Conservation (phyloP, 2,329 filamentous ascomycete genomes). For the Monilinia aucupariae region DNA sequence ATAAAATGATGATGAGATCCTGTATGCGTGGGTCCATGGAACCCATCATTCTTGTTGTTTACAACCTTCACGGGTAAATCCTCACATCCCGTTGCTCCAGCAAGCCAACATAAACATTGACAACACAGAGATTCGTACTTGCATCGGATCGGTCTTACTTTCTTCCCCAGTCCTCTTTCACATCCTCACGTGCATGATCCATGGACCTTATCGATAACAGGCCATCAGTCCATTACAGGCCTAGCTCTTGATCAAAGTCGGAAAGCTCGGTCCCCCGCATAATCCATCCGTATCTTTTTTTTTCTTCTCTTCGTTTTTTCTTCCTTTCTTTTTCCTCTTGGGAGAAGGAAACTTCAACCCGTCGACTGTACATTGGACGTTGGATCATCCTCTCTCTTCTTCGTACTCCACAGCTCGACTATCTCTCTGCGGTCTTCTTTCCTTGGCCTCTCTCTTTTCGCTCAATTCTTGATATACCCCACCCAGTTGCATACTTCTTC, state of each 20-base stretch:
- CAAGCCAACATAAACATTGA: constrained; percentile 1
- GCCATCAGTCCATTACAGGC: background rate
- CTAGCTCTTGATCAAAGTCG: background rate
- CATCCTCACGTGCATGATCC: background rate
- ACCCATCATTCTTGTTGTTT: background rate
- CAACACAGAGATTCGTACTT: constrained; percentile 8
- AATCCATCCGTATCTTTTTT: background rate
- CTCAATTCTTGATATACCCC: no score
- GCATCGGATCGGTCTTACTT: background rate
- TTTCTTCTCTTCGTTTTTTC: constrained; percentile 17
- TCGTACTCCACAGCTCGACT: constrained; percentile 35
- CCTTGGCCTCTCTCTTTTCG: constrained; percentile 31
- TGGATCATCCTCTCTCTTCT: background rate
- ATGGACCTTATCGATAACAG: background rate
- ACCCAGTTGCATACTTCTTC: background rate
- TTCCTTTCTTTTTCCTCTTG: constrained; percentile 44
- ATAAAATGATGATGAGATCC: no score
- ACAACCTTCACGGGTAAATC: no score
- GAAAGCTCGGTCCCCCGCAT: background rate
- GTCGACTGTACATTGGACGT: constrained; percentile 46
- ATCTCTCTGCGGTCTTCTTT: constrained; percentile 26
- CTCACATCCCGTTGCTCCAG: background rate
- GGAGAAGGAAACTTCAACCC: constrained; percentile 55
- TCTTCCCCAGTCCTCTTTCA: background rate
- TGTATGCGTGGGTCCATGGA: no score